Conservation (phyloP, 768 basidiomycete species). For the Xerocomellus chrysenteron region DNA sequence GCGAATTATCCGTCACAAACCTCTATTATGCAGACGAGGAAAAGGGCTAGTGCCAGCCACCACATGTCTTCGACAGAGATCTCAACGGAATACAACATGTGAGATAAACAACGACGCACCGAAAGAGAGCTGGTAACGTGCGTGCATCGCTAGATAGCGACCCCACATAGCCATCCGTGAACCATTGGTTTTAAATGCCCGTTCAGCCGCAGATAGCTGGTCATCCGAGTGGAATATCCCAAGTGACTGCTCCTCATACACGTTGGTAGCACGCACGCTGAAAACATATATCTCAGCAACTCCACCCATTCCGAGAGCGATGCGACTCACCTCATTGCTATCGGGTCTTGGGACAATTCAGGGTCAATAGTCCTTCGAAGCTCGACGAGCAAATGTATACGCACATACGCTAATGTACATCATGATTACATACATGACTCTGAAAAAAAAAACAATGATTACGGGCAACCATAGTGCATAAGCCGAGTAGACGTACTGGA, state of each 20-base stretch:
- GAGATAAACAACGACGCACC: slow-evolving; percentile 45
- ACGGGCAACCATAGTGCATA: neutral
- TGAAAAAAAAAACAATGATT: slow-evolving; percentile 25
- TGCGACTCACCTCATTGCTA: slow-evolving; percentile 66
- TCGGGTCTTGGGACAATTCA: slow-evolving; percentile 52
- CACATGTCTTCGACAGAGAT: slow-evolving; percentile 76
- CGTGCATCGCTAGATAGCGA: slow-evolving; percentile 77
- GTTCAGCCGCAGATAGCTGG: slow-evolving; percentile 47
- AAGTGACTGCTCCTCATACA: slow-evolving; percentile 91
- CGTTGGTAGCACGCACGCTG: slow-evolving; percentile 89
- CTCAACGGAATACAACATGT: neutral
- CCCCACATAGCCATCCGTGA: slow-evolving; percentile 67
- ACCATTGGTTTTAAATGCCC: slow-evolving; percentile 42
- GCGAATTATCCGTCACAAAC: slow-evolving; percentile 38
- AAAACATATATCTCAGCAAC: neutral
- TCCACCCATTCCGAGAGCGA: neutral
- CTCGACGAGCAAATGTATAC: slow-evolving; percentile 29
- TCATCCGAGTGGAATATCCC: slow-evolving; percentile 66
- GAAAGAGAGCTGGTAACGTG: slow-evolving; percentile 86
- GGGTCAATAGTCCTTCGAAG: slow-evolving; percentile 1
- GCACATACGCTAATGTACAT: slow-evolving; percentile 87
- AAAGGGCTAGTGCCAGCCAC: slow-evolving; percentile 86
- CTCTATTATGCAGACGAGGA: slow-evolving; percentile 92
- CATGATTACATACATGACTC: slow-evolving; percentile 87
- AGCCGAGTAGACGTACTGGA: slow-evolving; percentile 57